Evolutionary conservation across 225 moss, liverwort and hornwort genomes (phyloP).

Genomic region (Pseudisothecium myosuroides): DNA sequence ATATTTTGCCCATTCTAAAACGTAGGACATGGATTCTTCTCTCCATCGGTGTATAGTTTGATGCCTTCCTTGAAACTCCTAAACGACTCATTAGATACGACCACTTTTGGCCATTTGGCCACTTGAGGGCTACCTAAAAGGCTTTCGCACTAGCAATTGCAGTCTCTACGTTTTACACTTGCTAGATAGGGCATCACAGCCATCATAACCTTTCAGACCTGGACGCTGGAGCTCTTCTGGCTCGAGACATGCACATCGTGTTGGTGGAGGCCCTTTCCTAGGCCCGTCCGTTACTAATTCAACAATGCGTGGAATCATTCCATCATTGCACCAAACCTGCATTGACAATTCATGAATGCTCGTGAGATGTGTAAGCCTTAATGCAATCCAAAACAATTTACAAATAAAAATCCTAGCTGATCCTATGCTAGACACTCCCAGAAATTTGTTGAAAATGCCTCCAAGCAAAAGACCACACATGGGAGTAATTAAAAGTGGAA

Average conservation of each 20-base stretch:
- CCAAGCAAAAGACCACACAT: neutral
- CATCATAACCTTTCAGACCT: slow-evolving; percentile 54
- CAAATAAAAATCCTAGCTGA: neutral
- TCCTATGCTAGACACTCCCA: neutral
- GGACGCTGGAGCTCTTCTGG: slow-evolving; percentile 31
- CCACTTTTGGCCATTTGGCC: neutral
- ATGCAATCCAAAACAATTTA: neutral
- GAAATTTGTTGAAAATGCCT: neutral
- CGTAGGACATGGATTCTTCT: neutral
- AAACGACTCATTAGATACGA: neutral
- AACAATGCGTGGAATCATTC: slow-evolving; percentile 54
- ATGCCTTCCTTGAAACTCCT: neutral
- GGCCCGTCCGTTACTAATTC: slow-evolving; percentile 45
- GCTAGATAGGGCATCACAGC: slow-evolving; percentile 38
- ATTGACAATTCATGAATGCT: neutral
- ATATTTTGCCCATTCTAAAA: neutral
- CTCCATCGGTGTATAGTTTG: neutral
- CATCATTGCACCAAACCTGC: slow-evolving; percentile 91
- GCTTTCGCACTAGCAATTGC: neutral
- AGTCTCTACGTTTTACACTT: slow-evolving; percentile 19
- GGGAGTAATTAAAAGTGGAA: neutral
- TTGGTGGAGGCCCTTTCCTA: slow-evolving; percentile 32
- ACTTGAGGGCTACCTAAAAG: neutral
- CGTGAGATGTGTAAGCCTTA: neutral
- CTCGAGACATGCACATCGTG: slow-evolving; percentile 74